Evolutionary conservation across 164 flowering plant species (phyloP).

Genomic region (Magnolia sinica): DNA sequence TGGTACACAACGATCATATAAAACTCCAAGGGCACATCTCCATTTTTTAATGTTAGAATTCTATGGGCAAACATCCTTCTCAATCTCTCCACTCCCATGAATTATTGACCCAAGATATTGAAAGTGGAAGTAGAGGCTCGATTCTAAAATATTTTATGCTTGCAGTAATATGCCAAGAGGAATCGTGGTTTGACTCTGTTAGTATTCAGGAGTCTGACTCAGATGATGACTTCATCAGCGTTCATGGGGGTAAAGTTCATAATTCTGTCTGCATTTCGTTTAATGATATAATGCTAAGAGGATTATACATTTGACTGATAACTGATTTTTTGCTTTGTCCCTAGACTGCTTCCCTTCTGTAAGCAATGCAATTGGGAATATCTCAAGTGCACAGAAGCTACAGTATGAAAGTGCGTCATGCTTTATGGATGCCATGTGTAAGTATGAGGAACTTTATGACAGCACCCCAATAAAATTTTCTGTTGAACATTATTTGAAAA

Average conservation of each 20-base stretch:
- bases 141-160: no score
- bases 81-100: no score
- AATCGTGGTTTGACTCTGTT: conserved; percentile 85
- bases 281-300: background rate
- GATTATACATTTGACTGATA: background rate
- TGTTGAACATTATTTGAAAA: conserved; percentile 39
- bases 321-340: conserved; percentile 2
- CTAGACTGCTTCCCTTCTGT: conserved; percentile 48
- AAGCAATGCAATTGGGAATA: conserved; percentile 36
- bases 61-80: no score
- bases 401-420: conserved; percentile 78
- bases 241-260: conserved; percentile 72
- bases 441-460: conserved; percentile 59
- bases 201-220: conserved; percentile 92
- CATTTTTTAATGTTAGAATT: no score
- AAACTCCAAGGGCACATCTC: no score
- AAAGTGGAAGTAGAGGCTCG: no score
- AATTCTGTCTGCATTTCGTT: background rate
- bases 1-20: no score
- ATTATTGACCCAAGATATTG: no score
- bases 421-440: conserved; percentile 45
- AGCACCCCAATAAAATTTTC: conserved; percentile 27
- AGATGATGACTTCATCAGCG: conserved; percentile 89
- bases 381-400: conserved; percentile 57
- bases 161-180: conserved; percentile 72